Evolutionary conservation across 345 rosid genomes (phyloP), one percentile per base, ranked within the genome.

Genomic region (Adansonia digitata): DNA sequence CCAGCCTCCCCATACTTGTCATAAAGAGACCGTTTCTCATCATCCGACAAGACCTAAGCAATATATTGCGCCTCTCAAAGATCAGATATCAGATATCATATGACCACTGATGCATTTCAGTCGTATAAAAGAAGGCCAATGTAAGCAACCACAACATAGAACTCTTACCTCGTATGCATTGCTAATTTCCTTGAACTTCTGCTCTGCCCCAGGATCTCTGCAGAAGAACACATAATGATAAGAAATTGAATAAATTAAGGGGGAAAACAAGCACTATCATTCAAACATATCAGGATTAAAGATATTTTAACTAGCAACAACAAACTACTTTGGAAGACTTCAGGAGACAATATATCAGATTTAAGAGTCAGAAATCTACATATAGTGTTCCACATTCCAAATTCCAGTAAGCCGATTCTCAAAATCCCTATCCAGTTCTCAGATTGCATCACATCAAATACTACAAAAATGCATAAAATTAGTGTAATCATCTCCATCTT

Each of bases 1-100:
- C 97, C 99, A 56, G 97, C 99, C 81, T 93, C 99, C 3, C 99
- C 99, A 42, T 90, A 96, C 82, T 73, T 90, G 80, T 96, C 99
- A 61, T 96, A 96, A n/a, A 96, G 73, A 24, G 99, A 87, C 61
- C 98, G 88, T 79, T 96, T 93, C 86, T 92, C 99, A 72, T 96
- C 97, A 82, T 96, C 97, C 51, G 98, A 91, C 69, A 96, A 81
- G 71, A 96, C 97, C 99, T 96, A 84, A 79, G 84, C 65, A 60
- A 57, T 65, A 77, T 14, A 71, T 56, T 5, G 39, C 56, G 69
- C 74, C 71, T 26, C 43, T 26, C 43, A 59, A 72, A 29, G 51
- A 68, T 56, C 42, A n/a, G n/a, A n/a, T n/a, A 79, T 12, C 27
- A 57, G 53, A 52, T 26, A 34, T 48, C 22, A 68, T 43, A 46